phyloP scores from a whole-genome alignment of 2,329 filamentous ascomycete species.

The Xenosphaeropsis pyriputrescens region DNA sequence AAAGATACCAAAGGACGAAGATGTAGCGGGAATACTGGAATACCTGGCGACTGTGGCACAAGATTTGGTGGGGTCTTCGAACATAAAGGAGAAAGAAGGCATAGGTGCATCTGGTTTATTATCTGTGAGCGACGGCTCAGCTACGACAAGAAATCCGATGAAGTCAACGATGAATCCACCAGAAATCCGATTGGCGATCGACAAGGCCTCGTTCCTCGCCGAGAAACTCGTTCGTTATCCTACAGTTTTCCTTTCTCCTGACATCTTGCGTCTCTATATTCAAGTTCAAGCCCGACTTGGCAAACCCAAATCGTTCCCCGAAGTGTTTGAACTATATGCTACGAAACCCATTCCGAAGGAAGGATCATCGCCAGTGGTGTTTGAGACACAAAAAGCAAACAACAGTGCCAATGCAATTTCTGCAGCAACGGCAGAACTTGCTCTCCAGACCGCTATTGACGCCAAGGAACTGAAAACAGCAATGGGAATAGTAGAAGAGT shows the following conservation, averaged over 20 bases:
- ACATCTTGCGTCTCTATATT: conserved; percentile 61
- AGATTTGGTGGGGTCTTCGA: conserved; percentile 10
- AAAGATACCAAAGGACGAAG: too few species aligned
- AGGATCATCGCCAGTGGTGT: conserved; percentile 41
- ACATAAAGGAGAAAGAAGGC: conserved; percentile 6
- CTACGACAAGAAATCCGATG: conserved; percentile 4
- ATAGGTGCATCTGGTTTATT: conserved; percentile 39
- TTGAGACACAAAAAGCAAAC: conserved; percentile 50
- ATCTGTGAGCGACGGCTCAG: conserved; percentile 21
- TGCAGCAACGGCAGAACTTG: conserved; percentile 51
- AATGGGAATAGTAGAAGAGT: conserved; percentile 58
- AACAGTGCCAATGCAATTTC: conserved; percentile 59
- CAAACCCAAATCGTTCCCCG: conserved; percentile 62
- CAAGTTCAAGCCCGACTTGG: conserved; percentile 59
- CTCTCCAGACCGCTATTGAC: conserved; percentile 67
- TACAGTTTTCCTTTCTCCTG: conserved; percentile 65
- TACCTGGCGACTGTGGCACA: conserved; percentile 11
- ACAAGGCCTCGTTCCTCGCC: conserved; percentile 42
- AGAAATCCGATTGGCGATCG: conserved; percentile 15
- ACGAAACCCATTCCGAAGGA: conserved; percentile 61
- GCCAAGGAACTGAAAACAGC: conserved; percentile 66
- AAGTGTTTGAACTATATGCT: conserved; percentile 69
- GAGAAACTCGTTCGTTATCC: conserved; percentile 59
- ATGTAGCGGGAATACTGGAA: too few species aligned
- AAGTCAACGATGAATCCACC: conserved; percentile 6